Percentiles rank a stretch among this genome's conserved stretches.
phyloP scores from a whole-genome alignment of 2,329 filamentous ascomycete genomes.

The Aspergillus phoenicis region DNA sequence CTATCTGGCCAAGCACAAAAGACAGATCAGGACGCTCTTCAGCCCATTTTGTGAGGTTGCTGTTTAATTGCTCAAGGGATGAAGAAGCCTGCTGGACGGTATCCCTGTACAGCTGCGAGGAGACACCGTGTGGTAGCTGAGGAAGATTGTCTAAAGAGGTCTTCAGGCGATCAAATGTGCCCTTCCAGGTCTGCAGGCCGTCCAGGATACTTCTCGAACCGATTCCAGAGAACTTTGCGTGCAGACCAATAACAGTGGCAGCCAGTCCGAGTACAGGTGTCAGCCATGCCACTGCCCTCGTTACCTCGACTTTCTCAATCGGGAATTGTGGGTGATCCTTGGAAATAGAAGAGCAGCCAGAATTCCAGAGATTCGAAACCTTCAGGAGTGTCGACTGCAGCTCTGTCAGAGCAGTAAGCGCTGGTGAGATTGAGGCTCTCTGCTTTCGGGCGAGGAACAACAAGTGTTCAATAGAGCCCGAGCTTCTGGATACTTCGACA shows the following conservation, averaged over 20 bases:
- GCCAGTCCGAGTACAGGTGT: conserved; percentile 67
- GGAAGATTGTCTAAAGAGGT: conserved; percentile 48
- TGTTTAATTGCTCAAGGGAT: conserved; percentile 34
- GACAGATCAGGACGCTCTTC: conserved; percentile 59
- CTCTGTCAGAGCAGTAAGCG: conserved; percentile 32
- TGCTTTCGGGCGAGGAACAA: conserved; percentile 56
- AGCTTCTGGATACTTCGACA: conserved; percentile 75
- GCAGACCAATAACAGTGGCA: conserved; percentile 63
- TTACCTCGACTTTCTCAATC: conserved; percentile 28
- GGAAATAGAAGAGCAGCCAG: conserved; percentile 28
- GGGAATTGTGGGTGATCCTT: conserved; percentile 20
- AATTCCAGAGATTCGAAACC: conserved; percentile 39
- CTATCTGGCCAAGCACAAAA: conserved; percentile 68
- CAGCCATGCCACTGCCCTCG: conserved; percentile 60
- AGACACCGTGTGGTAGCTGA: conserved; percentile 56
- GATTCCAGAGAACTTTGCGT: conserved; percentile 64
- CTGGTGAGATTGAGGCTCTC: conserved; percentile 38
- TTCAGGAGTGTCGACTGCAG: conserved; percentile 35
- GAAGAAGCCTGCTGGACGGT: conserved; percentile 31
- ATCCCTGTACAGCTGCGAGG: conserved; percentile 33
- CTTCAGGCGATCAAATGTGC: conserved; percentile 51
- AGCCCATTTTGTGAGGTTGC: conserved; percentile 49
- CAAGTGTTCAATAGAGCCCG: conserved; percentile 84
- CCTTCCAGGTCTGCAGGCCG: conserved; percentile 55
- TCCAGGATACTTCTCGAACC: conserved; percentile 52